These are phyloP conservation scores for Hygrocybe punicea DNA, from an alignment of 768 basidiomycete species.

Conservation along the genomic window DNA sequence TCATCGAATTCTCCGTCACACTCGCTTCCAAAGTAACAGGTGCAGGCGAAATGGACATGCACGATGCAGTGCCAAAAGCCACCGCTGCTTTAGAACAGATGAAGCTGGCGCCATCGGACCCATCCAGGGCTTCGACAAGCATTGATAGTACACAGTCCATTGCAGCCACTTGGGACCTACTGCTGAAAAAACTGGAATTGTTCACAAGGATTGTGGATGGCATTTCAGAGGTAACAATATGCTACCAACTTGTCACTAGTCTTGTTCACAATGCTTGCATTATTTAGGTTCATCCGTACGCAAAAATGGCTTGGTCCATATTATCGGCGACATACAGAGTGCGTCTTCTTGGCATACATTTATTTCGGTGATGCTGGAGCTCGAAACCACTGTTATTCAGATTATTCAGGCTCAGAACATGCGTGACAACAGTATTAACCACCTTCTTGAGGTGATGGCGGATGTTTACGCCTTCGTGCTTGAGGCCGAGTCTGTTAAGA, in stretches of 20 bases:
- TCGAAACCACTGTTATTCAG: background rate
- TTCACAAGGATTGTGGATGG: background rate
- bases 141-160: too few relatives aligned
- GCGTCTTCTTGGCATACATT: background rate
- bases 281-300: constrained; percentile 7
- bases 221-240: background rate
- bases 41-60: background rate
- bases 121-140: background rate
- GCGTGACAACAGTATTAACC: background rate
- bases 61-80: background rate
- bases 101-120: constrained; percentile 3
- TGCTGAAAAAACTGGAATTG: background rate
- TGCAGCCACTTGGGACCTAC: too few relatives aligned
- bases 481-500: constrained; percentile 1
- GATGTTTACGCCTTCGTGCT: constrained; percentile 1
- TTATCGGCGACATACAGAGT: constrained; percentile 2
- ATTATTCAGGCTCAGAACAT: constrained; percentile 2
- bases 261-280: background rate
- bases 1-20: too few relatives aligned
- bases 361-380: background rate
- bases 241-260: background rate
- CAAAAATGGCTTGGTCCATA: constrained; percentile 3
- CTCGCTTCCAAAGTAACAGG: background rate
- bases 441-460: background rate
- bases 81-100: background rate